Evolutionary conservation across 2,329 filamentous ascomycete species (phyloP), one percentile per base, ranked within the genome.

Genomic region (Lecanicillium sp.): DNA sequence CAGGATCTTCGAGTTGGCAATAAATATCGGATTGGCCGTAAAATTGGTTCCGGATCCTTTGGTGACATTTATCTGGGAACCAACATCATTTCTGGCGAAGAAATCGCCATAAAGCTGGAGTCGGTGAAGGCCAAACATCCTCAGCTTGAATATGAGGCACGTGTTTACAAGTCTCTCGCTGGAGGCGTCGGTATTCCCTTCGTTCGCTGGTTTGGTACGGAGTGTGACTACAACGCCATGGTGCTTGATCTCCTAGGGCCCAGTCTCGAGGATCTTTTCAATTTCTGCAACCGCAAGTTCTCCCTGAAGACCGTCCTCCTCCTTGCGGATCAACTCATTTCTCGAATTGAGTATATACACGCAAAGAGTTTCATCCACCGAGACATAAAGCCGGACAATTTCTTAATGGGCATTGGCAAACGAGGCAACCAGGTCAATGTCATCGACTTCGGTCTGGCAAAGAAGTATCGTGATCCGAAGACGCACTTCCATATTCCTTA

Each of bases 181-280:
- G 92, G 92, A 50, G 92, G 92, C 63, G 92, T 96, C 53, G 92
- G 92, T 44, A 98, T 98, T 50, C 92, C 92, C 34, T 96, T 96
- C 58, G 92, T 98, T 59, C 88, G 90, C 67, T 98, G 92, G 92
- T 98, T 96, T 65, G 92, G 92, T 52, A 96, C 90, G 44, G 92
- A 98, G 69, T 96, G 90, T 67, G 92, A 96, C 71, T 96, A 98
- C 80, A 96, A 98, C 68, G 92, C 92, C 63, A 96, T 98, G 92
- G 92, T 98, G 37, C 80, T 96, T 49, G 92, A 98, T 58, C 81
- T 98, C 18, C 84, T 98, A 42, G 92, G 92, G 29, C 92, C 92
- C 50, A 92, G 84, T 57, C 70, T 98, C 65, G 92, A 98, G 68
- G 92, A 98, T 60, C 77, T 98, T 25, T 98, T 98, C 85, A 96